A percentile compares a stretch with the other conserved stretches of the same genome.
phyloP scores from a whole-genome alignment of 306 rosid species.

The Begonia fuchsioides region DNA sequence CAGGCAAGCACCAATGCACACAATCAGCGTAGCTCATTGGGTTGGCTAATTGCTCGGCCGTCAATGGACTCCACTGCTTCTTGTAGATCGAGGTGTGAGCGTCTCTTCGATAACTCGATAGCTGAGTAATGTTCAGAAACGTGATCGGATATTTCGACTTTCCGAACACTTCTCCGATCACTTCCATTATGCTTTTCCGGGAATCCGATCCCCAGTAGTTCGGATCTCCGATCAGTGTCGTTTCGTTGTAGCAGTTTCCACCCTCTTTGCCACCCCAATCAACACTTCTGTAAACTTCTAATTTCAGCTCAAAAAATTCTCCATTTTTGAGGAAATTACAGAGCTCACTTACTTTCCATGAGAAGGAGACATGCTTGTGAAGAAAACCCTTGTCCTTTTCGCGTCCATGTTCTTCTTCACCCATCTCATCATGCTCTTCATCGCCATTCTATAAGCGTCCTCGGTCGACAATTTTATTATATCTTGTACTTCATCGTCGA shows the following conservation, averaged over 20 bases:
- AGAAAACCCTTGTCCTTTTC: constrained; percentile 74
- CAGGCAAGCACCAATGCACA: constrained; percentile 94
- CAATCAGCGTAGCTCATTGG: constrained; percentile 90
- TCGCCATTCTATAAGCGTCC: constrained; percentile 90
- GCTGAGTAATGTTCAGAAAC: constrained; percentile 80
- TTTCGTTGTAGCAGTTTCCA: constrained; percentile 75
- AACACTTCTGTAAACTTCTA: constrained; percentile 36
- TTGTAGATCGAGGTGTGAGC: constrained; percentile 91
- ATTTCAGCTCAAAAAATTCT: neutral
- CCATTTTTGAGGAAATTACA: neutral
- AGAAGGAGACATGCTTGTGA: constrained; percentile 99
- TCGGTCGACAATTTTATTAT: constrained; percentile 53
- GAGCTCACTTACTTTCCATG: constrained; percentile 48
- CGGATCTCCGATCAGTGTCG: constrained; percentile 46
- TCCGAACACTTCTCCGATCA: constrained; percentile 50
- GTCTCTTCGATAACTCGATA: constrained; percentile 64
- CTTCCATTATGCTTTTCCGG: constrained; percentile 64
- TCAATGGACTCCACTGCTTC: constrained; percentile 84
- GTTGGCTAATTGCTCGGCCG: constrained; percentile 61
- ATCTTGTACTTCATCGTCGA: constrained; percentile 63
- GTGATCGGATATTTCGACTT: constrained; percentile 57
- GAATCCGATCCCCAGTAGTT: constrained; percentile 74
- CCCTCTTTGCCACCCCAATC: constrained; percentile 75
- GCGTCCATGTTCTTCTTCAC: constrained; percentile 72
- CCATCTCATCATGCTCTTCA: constrained; percentile 93